Conservation (phyloP, 306 rosid genomes). For the Abrus precatorius region DNA sequence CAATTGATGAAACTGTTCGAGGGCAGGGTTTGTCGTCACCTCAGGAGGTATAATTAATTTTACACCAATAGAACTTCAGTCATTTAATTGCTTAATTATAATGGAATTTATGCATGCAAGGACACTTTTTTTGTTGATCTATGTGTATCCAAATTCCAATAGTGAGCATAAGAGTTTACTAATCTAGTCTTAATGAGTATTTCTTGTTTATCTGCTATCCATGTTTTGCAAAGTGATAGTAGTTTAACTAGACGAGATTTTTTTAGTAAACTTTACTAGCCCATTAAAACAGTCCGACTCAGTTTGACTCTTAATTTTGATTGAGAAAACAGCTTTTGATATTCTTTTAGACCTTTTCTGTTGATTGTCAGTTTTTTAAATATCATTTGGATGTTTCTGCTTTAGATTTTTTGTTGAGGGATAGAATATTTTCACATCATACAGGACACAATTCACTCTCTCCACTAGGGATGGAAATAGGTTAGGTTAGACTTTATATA, state of each 20-base stretch:
- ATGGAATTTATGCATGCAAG: not conserved
- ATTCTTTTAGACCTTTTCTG: not conserved
- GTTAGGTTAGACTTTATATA: no score
- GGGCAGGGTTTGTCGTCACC: slow-evolving; percentile 73
- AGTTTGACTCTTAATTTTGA: slow-evolving; percentile 6
- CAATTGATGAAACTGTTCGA: slow-evolving; percentile 75
- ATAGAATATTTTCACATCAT: slow-evolving; percentile 11
- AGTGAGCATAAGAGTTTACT: slow-evolving; percentile 18
- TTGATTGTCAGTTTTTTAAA: not conserved
- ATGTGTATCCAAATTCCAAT: not conserved
- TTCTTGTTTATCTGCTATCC: not conserved
- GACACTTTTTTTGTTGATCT: not conserved
- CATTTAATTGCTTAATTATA: slow-evolving; percentile 36
- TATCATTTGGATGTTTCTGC: slow-evolving; percentile 15
- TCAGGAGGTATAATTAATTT: slow-evolving; percentile 71
- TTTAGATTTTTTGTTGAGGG: slow-evolving; percentile 1
- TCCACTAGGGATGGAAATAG: no score
- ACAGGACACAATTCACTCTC: not conserved
- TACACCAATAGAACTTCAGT: not conserved
- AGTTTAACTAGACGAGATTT: slow-evolving; percentile 16
- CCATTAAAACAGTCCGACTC: not conserved
- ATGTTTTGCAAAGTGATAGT: slow-evolving; percentile 2
- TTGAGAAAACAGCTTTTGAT: slow-evolving; percentile 3
- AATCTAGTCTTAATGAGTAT: slow-evolving; percentile 8
- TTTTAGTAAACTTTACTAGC: not conserved